A percentile compares a stretch with the other conserved stretches of the same genome.
These are phyloP conservation scores for Alternaria incomplexa DNA, from an alignment of 2,329 filamentous ascomycete species.

Conservation along the genomic window DNA sequence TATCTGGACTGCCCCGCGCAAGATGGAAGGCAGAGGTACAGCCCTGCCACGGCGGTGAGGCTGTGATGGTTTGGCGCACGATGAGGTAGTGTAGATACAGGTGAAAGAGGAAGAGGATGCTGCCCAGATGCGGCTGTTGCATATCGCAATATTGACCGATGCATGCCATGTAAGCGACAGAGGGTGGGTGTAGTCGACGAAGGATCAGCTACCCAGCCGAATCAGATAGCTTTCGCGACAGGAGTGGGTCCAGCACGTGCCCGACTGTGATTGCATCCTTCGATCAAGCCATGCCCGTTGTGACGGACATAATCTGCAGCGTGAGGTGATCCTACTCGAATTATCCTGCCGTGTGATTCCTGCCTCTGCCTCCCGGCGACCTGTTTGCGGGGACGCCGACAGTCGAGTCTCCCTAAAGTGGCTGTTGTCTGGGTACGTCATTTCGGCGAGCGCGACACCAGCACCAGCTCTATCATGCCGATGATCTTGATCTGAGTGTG, in stretches of 20 bases:
- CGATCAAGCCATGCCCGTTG: conserved; percentile 15
- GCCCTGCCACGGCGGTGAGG: conserved; percentile 7
- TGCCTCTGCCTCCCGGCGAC: conserved; percentile 10
- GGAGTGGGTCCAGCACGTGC: conserved; percentile 6
- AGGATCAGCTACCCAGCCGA: not conserved
- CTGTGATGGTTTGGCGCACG: not conserved
- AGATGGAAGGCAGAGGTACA: conserved; percentile 2
- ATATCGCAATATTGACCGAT: conserved; percentile 4
- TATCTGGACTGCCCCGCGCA: conserved; percentile 10
- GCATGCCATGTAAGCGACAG: conserved; percentile 8
- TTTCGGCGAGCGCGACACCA: not conserved
- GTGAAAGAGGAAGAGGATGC: not conserved
- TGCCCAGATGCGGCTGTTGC: not conserved
- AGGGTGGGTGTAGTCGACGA: not conserved
- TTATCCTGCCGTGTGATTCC: conserved; percentile 6
- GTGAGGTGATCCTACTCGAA: not conserved
- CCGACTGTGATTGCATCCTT: not conserved
- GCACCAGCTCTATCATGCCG: not conserved
- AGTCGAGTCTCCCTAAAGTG: not conserved
- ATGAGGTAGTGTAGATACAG: not conserved
- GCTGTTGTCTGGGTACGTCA: not conserved
- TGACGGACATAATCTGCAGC: conserved; percentile 15
- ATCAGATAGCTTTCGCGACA: not conserved
- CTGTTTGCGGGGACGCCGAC: conserved; percentile 10
- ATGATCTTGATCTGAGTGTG: not conserved